phyloP scores from a whole-genome alignment of 805 yeast species.

The Schwanniomyces polymorphus region DNA sequence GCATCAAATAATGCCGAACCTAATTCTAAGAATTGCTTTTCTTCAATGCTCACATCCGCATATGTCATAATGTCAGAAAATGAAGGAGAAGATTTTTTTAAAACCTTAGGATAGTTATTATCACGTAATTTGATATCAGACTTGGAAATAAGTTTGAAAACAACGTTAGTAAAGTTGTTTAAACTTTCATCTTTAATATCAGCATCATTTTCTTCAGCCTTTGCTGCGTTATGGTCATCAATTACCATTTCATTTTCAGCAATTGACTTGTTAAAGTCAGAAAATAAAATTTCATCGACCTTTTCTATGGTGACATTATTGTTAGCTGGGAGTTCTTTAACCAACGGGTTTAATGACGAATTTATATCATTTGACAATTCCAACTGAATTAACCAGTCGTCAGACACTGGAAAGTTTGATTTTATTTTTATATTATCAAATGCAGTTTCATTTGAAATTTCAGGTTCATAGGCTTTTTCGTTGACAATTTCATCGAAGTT shows the following conservation, averaged over 20 bases:
- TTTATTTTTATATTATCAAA: constrained; percentile 37
- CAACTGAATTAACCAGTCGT: constrained; percentile 67
- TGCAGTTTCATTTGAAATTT: constrained; percentile 39
- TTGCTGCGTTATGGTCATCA: constrained; percentile 12
- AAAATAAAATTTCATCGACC: constrained; percentile 51
- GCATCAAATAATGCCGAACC: constrained; percentile 59
- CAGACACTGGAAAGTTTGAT: constrained; percentile 49
- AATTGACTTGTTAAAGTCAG: constrained; percentile 36
- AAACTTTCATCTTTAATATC: constrained; percentile 6
- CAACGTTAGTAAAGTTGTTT: constrained; percentile 10
- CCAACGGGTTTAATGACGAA: constrained; percentile 39
- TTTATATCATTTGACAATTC: constrained; percentile 48
- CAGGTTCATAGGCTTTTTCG: constrained; percentile 74
- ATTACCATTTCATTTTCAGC: constrained; percentile 19
- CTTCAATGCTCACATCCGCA: constrained; percentile 16
- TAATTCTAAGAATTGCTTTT: constrained; percentile 48
- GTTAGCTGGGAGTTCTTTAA: constrained; percentile 9
- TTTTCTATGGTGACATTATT: constrained; percentile 28
- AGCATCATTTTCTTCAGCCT: neutral
- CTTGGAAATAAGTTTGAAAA: constrained; percentile 19
- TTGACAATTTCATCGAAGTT: constrained; percentile 44
- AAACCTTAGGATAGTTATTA: constrained; percentile 27
- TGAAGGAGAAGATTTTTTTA: constrained; percentile 5
- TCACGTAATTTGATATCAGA: constrained; percentile 19
- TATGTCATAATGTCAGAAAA: constrained; percentile 19